These are phyloP conservation scores for Nephelium lappaceum DNA, from an alignment of 345 rosid genomes.

Conservation along the genomic window DNA sequence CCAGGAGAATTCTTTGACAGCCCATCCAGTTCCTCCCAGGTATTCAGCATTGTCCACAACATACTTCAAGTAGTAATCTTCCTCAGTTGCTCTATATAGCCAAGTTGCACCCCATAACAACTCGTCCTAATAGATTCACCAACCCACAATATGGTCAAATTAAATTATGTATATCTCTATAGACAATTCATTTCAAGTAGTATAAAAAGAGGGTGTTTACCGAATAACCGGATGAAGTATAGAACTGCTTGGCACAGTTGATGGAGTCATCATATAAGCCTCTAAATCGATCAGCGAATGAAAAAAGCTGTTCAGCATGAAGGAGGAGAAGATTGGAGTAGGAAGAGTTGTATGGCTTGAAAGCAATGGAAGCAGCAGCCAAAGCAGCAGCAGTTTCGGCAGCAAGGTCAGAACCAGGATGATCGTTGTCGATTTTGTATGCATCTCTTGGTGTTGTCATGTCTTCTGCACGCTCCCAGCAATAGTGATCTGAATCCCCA, in stretches of 20 bases:
- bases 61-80: constrained; percentile 69
- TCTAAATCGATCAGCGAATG: constrained; percentile 62
- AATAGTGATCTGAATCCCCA: constrained; percentile 82
- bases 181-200: neutral
- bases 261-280: constrained; percentile 67
- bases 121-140: constrained; percentile 59
- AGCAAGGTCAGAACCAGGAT: constrained; percentile 85
- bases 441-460: constrained; percentile 87
- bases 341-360: constrained; percentile 77
- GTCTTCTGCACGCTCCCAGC: constrained; percentile 90
- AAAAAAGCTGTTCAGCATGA: constrained; percentile 79
- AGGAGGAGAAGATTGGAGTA: constrained; percentile 60
- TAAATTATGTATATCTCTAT: too few relatives aligned
- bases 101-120: constrained; percentile 83
- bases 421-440: constrained; percentile 61
- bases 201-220: constrained; percentile 24
- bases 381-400: constrained; percentile 87
- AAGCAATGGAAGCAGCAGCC: constrained; percentile 80
- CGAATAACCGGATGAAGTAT: constrained; percentile 57
- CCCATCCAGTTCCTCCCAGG: constrained; percentile 96
- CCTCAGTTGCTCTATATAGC: constrained; percentile 69
- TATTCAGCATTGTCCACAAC: constrained; percentile 63
- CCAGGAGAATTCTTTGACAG: constrained; percentile 90
- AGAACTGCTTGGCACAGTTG: constrained; percentile 50
- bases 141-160: too few relatives aligned